Evolutionary conservation across 2,329 filamentous ascomycete genomes (phyloP), one percentile per base, ranked within the genome.

Genomic region (Colletotrichum tropicale): DNA sequence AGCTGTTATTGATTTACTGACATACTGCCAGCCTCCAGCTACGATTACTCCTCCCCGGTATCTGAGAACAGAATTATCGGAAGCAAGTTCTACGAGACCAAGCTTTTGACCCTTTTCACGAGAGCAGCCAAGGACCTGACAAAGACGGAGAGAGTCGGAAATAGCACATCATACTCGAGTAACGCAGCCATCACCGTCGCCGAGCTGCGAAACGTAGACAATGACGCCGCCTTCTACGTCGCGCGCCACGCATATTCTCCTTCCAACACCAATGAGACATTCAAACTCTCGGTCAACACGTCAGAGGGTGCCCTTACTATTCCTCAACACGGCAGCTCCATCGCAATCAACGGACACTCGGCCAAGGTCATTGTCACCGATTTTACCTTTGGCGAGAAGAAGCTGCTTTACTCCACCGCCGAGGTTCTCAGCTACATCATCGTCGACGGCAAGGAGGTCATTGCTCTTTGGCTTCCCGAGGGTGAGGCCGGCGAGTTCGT

Each of bases 41-140:
- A 93, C 77, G 92, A 93, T 80, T 93, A 93, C 80, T 91, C 89
- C 7, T 89, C 90, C 6, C 91, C 91, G 0, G 91, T 93, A 18
- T 89, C 89, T 1, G 91, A 92, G 79, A 89, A 89, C 78, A 87
- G 91, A 15, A 84, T 84, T 12, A 89, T 93, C 24, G 88, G 88
- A 58, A 87, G 86, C 78, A 93, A 93, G 80, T 93, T 89, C 80
- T 90, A 90, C 73, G 91, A 93, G 81, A 92, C 90, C 0, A 93
- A 93, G 81, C 86, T 92, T 26, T 82, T 93, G 32, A 89, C 89
- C 3, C 80, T 92, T 75, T 93, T 93, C 80, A 91, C 90, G 0
- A 87, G 90, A 60, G 76, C 89, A 55, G 91, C 91, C 4, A 85
- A 86, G 26, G 91, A 91, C 70, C 82, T 93, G 58, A 88, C 90